Conservation (phyloP, 352 stramenopile species). For the Phytopythium aichiense region DNA sequence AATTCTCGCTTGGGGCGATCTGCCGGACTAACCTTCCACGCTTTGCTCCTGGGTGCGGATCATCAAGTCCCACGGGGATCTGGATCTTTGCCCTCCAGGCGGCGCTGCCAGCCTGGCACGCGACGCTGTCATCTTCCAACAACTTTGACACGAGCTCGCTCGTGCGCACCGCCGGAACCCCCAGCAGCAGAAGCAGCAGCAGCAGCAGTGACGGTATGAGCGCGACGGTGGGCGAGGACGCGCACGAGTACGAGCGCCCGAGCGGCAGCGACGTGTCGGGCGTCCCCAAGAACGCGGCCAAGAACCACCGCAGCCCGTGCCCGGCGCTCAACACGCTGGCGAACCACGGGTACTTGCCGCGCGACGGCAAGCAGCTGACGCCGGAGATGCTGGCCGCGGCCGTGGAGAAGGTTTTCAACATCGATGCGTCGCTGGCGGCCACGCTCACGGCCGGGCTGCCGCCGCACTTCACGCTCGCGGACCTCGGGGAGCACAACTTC, state of each 20-base stretch:
- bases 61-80: too few relatives aligned
- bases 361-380: constrained; percentile 52
- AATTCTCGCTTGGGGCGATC: too few relatives aligned
- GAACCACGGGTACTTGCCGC: constrained; percentile 63
- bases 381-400: constrained; percentile 29
- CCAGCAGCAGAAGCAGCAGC: neutral
- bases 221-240: neutral
- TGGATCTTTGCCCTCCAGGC: too few relatives aligned
- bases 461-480: constrained; percentile 38
- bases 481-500: constrained; percentile 52
- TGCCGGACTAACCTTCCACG: too few relatives aligned
- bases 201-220: neutral
- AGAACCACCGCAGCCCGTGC: constrained; percentile 55
- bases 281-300: constrained; percentile 33
- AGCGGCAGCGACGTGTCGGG: constrained; percentile 30
- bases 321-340: constrained; percentile 64
- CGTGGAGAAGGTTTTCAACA: constrained; percentile 45
- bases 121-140: too few relatives aligned
- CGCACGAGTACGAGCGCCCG: constrained; percentile 43
- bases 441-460: constrained; percentile 29
- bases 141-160: neutral
- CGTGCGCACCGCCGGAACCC: neutral
- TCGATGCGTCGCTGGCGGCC: constrained; percentile 32
- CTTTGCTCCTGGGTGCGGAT: too few relatives aligned
- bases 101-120: too few relatives aligned